Base-by-base conservation (phyloP, 148 eudicot species). In the Vaccinium macrocarpon region DNA sequence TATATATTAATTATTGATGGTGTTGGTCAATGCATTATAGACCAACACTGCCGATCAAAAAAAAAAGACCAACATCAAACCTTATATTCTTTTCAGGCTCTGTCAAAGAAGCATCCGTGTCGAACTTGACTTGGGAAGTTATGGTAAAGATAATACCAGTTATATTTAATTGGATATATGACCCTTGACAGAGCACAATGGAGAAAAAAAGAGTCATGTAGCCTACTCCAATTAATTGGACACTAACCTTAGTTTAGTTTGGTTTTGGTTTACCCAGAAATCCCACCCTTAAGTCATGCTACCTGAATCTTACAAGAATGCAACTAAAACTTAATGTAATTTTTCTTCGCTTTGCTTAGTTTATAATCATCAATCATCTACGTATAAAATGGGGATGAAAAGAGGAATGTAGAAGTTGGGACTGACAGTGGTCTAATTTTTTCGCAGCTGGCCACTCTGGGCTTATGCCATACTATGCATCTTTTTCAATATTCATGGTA, bases 391-490 rank as follows among this genome's bases (percentile, higher is more conserved):
- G 5, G 27, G 25, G 50, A 77, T 11, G 29, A 51, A 51, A 77
- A 52, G 25, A 1, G 29, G 19, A 71, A 21, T 16, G n/a, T 25
- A 61, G 21, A 19, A 21, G 21, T 55, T 35, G 32, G 19, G 53
- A 70, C 48, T 68, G 16, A 68, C 35, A 19, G 8, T 79, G 25
- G 71, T 21, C 87, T 71, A 16, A 64, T 85, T 83, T 85, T 85
- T 83, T 62, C 92, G 95, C 98, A 97, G 99, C 87, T 97, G 97
- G 95, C 98, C 95, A 68, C 94, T 97, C 5, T 97, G 99, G 99
- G 98, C 91, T 73, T 97, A 97, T 89, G 94, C 98, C 81, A 95
- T 97, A 79, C 32, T 97, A 66, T 95, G 99, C 93, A 95, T 97
- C 90, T 90, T 95, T 73, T 84, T 97, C 82, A 97, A 97, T 78